These are phyloP conservation scores for Xylaria venustula DNA, from an alignment of 495 filamentous ascomycete genomes.

Conservation along the genomic window DNA sequence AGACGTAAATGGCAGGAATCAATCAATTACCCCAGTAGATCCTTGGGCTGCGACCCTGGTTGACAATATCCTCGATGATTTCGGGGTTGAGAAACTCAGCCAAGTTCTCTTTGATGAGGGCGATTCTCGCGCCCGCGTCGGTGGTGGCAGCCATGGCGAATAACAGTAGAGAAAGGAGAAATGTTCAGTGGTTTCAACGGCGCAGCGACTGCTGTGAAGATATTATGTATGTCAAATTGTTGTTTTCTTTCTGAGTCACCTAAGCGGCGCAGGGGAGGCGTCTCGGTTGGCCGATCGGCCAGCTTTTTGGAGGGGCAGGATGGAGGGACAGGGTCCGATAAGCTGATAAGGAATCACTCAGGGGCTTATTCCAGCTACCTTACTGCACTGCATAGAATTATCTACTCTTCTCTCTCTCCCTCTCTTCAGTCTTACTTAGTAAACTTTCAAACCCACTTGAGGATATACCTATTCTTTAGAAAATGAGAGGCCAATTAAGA, in stretches of 20 bases:
- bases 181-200: too few relatives aligned
- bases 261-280: too few relatives aligned
- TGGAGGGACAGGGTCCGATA: background rate
- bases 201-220: too few relatives aligned
- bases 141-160: slow-evolving; percentile 11
- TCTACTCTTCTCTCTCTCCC: too few relatives aligned
- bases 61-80: slow-evolving; percentile 74
- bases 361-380: too few relatives aligned
- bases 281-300: background rate
- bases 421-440: too few relatives aligned
- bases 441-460: too few relatives aligned
- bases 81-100: slow-evolving; percentile 83
- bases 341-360: background rate
- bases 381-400: too few relatives aligned
- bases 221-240: too few relatives aligned
- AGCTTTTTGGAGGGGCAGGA: slow-evolving; percentile 12
- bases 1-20: background rate
- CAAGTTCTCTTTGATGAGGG: slow-evolving; percentile 77
- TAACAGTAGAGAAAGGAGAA: background rate
- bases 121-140: slow-evolving; percentile 43
- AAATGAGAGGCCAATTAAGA: too few relatives aligned
- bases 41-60: slow-evolving; percentile 65
- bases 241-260: slow-evolving; percentile 6
- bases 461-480: too few relatives aligned
- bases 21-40: slow-evolving; percentile 78